phyloP scores from a whole-genome alignment of 768 basidiomycete species.

The Dioszegia hungarica region DNA sequence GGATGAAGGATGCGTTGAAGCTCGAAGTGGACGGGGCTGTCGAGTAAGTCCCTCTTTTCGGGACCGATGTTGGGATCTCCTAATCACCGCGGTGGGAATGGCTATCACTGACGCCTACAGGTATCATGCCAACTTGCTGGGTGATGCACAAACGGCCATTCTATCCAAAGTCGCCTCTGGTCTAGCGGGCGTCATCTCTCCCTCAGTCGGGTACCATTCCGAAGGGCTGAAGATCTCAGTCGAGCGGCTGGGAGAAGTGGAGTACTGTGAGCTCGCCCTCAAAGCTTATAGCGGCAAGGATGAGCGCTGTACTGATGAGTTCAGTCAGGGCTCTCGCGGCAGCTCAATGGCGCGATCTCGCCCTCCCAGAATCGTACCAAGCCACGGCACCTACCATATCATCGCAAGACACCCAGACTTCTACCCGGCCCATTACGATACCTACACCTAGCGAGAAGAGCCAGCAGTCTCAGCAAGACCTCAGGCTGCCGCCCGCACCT shows the following conservation, averaged over 20 bases:
- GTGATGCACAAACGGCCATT: conserved; percentile 11
- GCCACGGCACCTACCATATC: not conserved
- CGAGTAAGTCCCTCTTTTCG: not conserved
- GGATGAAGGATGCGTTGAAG: conserved; percentile 10
- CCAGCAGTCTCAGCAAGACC: not conserved
- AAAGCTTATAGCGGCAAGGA: too few relatives aligned
- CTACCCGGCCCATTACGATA: not conserved
- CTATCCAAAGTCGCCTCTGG: conserved; percentile 8
- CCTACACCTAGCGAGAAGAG: not conserved
- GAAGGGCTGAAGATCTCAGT: not conserved
- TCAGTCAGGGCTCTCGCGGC: not conserved
- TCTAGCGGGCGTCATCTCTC: not conserved
- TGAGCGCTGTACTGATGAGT: too few relatives aligned
- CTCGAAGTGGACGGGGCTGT: conserved; percentile 10
- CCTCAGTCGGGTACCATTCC: not conserved
- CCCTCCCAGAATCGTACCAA: not conserved
- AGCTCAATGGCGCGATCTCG: not conserved
- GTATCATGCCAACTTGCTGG: conserved; percentile 15
- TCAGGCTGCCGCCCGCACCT: not conserved
- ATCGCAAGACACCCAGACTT: not conserved
- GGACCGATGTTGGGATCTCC: too few relatives aligned
- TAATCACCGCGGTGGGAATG: too few relatives aligned
- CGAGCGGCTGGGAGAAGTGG: conserved; percentile 8
- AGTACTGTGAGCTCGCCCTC: conserved; percentile 19
- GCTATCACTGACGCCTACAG: too few relatives aligned